Percentiles rank a stretch among this genome's conserved stretches.
These are phyloP conservation scores for Lentinula sp. DNA, from an alignment of 768 basidiomycete species.

Conservation along the genomic window DNA sequence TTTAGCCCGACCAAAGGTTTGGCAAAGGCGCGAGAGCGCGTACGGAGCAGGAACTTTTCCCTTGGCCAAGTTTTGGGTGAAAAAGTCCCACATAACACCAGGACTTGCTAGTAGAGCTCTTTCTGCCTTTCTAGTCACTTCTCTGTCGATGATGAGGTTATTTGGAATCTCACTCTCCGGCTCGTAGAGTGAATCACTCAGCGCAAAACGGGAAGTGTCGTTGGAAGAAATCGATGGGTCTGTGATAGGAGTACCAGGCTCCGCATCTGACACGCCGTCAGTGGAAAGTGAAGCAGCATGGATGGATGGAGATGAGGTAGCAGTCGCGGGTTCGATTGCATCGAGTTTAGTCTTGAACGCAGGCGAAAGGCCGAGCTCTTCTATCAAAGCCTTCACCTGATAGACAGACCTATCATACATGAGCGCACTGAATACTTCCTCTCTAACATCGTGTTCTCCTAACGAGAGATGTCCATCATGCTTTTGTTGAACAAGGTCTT, in stretches of 20 bases:
- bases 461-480: neutral
- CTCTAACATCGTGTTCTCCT: neutral
- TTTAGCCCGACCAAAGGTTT: conserved; percentile 56
- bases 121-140: neutral
- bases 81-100: neutral
- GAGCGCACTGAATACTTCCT: neutral
- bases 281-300: neutral
- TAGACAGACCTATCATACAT: neutral
- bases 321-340: neutral
- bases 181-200: neutral
- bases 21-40: conserved; percentile 58
- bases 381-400: neutral
- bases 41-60: conserved; percentile 39
- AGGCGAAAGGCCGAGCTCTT: neutral
- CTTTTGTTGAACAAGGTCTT: conserved; percentile 26
- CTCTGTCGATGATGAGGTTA: neutral
- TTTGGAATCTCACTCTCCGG: neutral
- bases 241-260: neutral
- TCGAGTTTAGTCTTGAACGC: neutral
- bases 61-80: neutral
- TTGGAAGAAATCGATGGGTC: neutral
- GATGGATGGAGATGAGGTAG: neutral
- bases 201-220: neutral
- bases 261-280: neutral
- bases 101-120: neutral